phyloP scores from a whole-genome alignment of 345 rosid genomes.

The Raphanus raphanistrum region DNA sequence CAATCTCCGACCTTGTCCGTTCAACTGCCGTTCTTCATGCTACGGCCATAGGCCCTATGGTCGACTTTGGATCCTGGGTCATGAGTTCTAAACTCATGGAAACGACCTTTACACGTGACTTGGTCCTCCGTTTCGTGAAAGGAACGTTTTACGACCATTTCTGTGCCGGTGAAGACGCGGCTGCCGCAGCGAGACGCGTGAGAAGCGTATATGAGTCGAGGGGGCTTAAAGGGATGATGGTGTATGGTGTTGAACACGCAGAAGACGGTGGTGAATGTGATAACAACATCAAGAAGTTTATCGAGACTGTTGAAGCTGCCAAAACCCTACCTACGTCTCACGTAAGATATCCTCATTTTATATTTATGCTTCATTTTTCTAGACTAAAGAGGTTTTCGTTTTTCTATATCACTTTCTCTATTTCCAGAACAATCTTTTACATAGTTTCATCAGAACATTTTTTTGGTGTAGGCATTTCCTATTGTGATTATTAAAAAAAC shows the following conservation, averaged over 20 bases:
- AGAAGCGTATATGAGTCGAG: slow-evolving; percentile 45
- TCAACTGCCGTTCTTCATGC: slow-evolving; percentile 55
- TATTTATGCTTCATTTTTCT: background rate
- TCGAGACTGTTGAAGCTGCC: slow-evolving; percentile 55
- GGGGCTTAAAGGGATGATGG: slow-evolving; percentile 75
- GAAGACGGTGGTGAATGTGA: slow-evolving; percentile 57
- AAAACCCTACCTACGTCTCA: slow-evolving; percentile 61
- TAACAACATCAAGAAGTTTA: slow-evolving; percentile 55
- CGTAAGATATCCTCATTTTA: slow-evolving; percentile 44
- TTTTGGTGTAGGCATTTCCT: background rate
- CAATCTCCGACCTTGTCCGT: slow-evolving; percentile 52
- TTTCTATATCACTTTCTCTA: background rate
- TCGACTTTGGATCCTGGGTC: slow-evolving; percentile 71
- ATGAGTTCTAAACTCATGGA: slow-evolving; percentile 70
- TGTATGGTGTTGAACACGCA: slow-evolving; percentile 70
- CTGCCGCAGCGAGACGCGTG: slow-evolving; percentile 45
- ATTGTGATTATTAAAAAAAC: background rate
- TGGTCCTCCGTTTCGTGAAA: slow-evolving; percentile 42
- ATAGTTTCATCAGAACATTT: background rate
- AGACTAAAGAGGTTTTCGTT: background rate
- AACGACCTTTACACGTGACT: slow-evolving; percentile 38
- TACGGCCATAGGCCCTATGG: slow-evolving; percentile 57
- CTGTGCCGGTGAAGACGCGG: slow-evolving; percentile 65
- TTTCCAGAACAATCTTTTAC: background rate
- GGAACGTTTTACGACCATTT: slow-evolving; percentile 81